Base-by-base conservation (phyloP, 2,329 filamentous ascomycete genomes). In the Ceratocystis lukuohia region DNA sequence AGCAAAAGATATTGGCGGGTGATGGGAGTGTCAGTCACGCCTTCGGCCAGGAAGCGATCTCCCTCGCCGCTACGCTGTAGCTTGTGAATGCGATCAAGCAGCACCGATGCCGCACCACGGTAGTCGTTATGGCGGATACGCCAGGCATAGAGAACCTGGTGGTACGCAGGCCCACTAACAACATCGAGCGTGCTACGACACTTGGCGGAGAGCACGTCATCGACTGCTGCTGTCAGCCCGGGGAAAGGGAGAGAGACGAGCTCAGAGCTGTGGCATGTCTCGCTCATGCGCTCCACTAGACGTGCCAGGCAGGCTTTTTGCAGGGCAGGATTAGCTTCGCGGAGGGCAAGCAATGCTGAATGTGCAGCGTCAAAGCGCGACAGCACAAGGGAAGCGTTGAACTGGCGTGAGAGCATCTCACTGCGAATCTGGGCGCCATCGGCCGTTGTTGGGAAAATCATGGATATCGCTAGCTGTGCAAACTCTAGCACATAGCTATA, bases 131-230 rank as follows among this genome's bases (percentile, higher is more conserved):
- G 87, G 69, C 86, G 86, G 70, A 96, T 87, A 64, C 94, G 86
- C 84, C 93, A 96, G 2, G 92, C 87, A 74, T 96, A 96, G 61
- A 97, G 83, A 66, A 96, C 88, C 71, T 93, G 89, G 73, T 94
- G 89, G 73, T 92, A 96, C 2, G 90, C 88, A n/a, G 90, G 88
- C 8, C 83, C 84, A 48, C 77, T 78, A 66, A 78, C 79, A 46
- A 90, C 82, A 66, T 90, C 88, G 56, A 84, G 78, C 45, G 87
- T 84, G 66, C 84, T 82, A 69, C 84, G 84, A 73, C 89, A 91
- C 71, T 89, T 84, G 45, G 86, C 83, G 5, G 84, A 79, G 10
- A 99, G 82, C 46, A 91, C 86, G 4, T 85, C 84, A 73, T 99
- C 93, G 20, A 96, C 88, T 28, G 87, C 83, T 65, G 87, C 84